Base-by-base conservation (phyloP, 306 rosid species). In the Dryas octopetala region DNA sequence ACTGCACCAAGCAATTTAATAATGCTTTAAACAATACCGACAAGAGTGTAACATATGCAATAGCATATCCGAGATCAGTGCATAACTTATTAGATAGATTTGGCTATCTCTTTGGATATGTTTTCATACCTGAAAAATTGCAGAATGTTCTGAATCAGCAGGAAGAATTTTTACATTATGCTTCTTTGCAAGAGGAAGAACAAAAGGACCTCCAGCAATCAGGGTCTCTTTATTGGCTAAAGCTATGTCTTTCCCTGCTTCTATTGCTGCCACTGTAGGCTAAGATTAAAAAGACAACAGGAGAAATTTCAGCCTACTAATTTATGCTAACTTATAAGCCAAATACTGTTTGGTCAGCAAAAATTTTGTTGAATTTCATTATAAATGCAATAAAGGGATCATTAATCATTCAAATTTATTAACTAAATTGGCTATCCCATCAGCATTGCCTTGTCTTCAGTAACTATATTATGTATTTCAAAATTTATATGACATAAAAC, bases 241-340 rank as follows among this genome's bases (percentile, higher is more conserved):
- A 72, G 99, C 99, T 85, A 95, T 95, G 90, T 95, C 96, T 85
- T 95, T 95, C 79, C 99, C 99, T 40, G 97, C 99, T 86, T 95
- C 96, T 49, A 95, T 95, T 9, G 99, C 99, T 68, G 99, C 99
- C 71, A 95, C 99, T 46, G 99, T 95, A 70, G 99, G 99, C 99
- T 95, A 86, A 69, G 63, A 80, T 51, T 40, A 59, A 74, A 77
- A 74, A 81, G 78, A 66, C 45, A 81, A 80, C 71, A 75, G 64
- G 59, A 51, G 52, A 50, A 50, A 5, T 58, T 80, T 87, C 86
- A 86, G 84, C 57, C 79, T 75, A 73, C 66, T 76, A 69, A 57
- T 53, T 62, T 69, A 40, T 79, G 75, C 54, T 74, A 59, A 62
- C 62, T 16, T 59, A 41, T 26, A 64, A 77, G 49, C 15, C 4